A percentile compares a stretch with the other conserved stretches of the same genome.
Conservation (phyloP, 768 basidiomycete genomes). For the Tylopilus felleus region DNA sequence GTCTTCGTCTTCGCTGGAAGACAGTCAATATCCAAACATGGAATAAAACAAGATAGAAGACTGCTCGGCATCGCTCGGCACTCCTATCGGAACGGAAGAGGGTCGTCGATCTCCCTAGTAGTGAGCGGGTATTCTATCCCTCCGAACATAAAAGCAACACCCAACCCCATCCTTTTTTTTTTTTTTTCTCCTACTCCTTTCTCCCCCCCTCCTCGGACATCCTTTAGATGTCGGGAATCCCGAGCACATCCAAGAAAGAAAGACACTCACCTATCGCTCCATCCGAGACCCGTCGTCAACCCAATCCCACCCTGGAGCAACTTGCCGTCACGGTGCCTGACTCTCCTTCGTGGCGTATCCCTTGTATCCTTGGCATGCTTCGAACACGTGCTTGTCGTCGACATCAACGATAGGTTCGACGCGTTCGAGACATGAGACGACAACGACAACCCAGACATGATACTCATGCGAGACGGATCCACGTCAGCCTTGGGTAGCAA, state of each 20-base stretch:
- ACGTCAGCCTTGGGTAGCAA: constrained; percentile 38
- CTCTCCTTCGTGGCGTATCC: constrained; percentile 53
- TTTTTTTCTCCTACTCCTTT: neutral
- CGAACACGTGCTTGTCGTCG: constrained; percentile 22
- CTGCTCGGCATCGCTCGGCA: constrained; percentile 4
- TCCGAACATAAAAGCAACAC: constrained; percentile 9
- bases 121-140: constrained; percentile 8
- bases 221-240: neutral
- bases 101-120: constrained; percentile 3
- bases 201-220: neutral
- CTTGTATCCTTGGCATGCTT: constrained; percentile 47
- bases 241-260: neutral
- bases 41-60: constrained; percentile 9
- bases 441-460: constrained; percentile 24
- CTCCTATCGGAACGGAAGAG: neutral
- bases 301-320: constrained; percentile 61
- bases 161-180: neutral
- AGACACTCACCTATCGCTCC: constrained; percentile 62
- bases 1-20: constrained; percentile 65
- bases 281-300: constrained; percentile 67
- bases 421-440: constrained; percentile 26
- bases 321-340: constrained; percentile 60
- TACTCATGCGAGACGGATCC: constrained; percentile 24
- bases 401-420: constrained; percentile 25
- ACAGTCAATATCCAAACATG: constrained; percentile 2